phyloP scores from a whole-genome alignment of 2,329 filamentous ascomycete species.

The Hypoxylon sp. region DNA sequence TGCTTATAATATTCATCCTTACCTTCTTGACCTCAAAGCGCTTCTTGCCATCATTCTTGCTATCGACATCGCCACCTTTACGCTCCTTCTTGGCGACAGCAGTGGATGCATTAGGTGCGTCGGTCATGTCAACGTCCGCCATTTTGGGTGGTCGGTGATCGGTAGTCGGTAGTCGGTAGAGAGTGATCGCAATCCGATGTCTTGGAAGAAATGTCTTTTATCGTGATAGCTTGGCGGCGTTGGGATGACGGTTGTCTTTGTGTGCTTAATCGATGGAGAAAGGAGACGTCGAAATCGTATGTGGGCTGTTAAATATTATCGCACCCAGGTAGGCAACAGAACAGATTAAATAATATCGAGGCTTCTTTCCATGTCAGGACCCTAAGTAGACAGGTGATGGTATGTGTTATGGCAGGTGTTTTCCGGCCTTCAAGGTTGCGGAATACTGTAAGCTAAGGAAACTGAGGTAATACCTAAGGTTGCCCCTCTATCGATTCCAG shows the following conservation, averaged over 20 bases:
- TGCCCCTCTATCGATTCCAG: constrained; percentile 29
- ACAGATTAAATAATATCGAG: not conserved
- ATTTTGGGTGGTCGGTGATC: constrained; percentile 64
- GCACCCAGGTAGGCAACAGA: not conserved
- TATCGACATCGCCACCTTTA: constrained; percentile 62
- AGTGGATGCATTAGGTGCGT: constrained; percentile 73
- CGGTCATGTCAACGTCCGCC: constrained; percentile 98
- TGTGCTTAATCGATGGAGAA: not conserved
- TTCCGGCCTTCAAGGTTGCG: constrained; percentile 30
- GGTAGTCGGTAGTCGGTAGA: not conserved
- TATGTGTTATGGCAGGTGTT: not conserved
- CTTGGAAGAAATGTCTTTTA: constrained; percentile 14
- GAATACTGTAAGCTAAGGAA: not conserved
- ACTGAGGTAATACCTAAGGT: constrained; percentile 18
- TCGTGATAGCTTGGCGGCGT: constrained; percentile 14
- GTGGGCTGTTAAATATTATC: not conserved
- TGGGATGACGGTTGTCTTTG: not conserved
- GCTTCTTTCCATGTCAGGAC: not conserved
- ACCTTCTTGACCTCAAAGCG: constrained; percentile 99
- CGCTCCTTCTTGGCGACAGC: constrained; percentile 69
- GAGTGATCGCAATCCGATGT: not conserved
- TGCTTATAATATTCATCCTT: constrained; percentile 42
- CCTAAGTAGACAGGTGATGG: not conserved
- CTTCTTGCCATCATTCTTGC: constrained; percentile 82
- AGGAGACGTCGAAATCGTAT: not conserved